phyloP scores from a whole-genome alignment of 192 early-diverging fungal species.

The Jimgerdemannia flammicorona region DNA sequence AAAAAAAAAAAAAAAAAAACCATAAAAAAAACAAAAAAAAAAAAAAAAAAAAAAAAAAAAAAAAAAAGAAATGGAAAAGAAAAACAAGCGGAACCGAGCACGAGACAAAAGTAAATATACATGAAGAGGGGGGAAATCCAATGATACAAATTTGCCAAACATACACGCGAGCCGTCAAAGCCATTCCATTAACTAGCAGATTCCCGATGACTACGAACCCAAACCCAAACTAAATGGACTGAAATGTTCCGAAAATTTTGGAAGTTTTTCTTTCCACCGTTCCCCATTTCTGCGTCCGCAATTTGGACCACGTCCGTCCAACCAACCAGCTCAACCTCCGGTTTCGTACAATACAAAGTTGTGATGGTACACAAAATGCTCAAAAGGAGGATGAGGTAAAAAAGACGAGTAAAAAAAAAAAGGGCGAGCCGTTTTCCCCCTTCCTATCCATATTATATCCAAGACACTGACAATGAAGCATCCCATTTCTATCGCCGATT shows the following conservation, averaged over 20 bases:
- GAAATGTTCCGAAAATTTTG: too few relatives aligned
- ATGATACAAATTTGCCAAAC: constrained; percentile 2
- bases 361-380: constrained; percentile 18
- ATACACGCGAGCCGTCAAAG: constrained; percentile 18
- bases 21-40: constrained; percentile 12
- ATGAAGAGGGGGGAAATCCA: too few relatives aligned
- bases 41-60: constrained; percentile 14
- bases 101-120: constrained; percentile 30
- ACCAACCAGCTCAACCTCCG: too few relatives aligned
- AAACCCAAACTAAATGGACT: too few relatives aligned
- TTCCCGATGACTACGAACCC: too few relatives aligned
- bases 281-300: too few relatives aligned
- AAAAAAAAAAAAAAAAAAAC: constrained; percentile 1
- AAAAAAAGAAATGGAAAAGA: constrained; percentile 47
- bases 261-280: too few relatives aligned
- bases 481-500: too few relatives aligned
- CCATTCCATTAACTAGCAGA: too few relatives aligned
- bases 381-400: constrained; percentile 13
- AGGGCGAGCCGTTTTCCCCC: not conserved
- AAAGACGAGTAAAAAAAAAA: not conserved
- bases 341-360: too few relatives aligned
- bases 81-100: constrained; percentile 29
- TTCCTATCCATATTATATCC: not conserved
- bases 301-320: too few relatives aligned
- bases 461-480: not conserved